Evolutionary conservation across 805 yeast species (phyloP), one percentile per base, ranked within the genome.

Genomic region (Kodamaea sagamina): DNA sequence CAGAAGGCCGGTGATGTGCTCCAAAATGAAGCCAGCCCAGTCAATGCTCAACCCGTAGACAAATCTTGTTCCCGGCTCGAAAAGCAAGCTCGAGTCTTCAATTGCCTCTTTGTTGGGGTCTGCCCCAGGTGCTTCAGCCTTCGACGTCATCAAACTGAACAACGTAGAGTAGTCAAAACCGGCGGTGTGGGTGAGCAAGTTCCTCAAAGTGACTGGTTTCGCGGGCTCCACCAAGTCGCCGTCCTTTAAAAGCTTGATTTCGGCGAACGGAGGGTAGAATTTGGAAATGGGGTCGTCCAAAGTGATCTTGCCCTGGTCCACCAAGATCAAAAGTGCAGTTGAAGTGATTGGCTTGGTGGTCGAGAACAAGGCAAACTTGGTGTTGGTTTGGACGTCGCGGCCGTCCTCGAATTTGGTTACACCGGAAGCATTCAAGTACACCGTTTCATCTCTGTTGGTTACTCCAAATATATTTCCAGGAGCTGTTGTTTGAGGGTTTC

Each of bases 41-140:
- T 71, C 75, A 18, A 53, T 50, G 29, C 61, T 58, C 42, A 62
- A 64, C 6, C 75, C 75, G 46, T 71, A 71, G 31, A 48, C 47
- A 60, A 67, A 71, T 15, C 53, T 42, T 1, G 68, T 46, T 2
- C 75, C 75, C 3, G 75, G 75, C 46, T 71, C 74, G 40, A 51
- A 49, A 4, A 24, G 6, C n/a, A 42, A 36, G 29, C 17, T 24
- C 4, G 41, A 31, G 6, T 36, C 45, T n/a, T 42, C 38, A 24
- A 36, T 17, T 10, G 44, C 44, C 13, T 27, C 28, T 4, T 36
- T 17, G 25, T 41, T 41, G 10, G 40, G 44, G 31, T 41, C 44
- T 8, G 31, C 31, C 3, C 39, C 38, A 4, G 11, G 18, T 13
- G 26, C 39, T 11, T 41, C 39, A 4, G 44, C 40, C 10, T 18